Percentiles rank a stretch among this genome's conserved stretches.
phyloP scores from a whole-genome alignment of 345 rosid species.

The Pistacia integerrima region DNA sequence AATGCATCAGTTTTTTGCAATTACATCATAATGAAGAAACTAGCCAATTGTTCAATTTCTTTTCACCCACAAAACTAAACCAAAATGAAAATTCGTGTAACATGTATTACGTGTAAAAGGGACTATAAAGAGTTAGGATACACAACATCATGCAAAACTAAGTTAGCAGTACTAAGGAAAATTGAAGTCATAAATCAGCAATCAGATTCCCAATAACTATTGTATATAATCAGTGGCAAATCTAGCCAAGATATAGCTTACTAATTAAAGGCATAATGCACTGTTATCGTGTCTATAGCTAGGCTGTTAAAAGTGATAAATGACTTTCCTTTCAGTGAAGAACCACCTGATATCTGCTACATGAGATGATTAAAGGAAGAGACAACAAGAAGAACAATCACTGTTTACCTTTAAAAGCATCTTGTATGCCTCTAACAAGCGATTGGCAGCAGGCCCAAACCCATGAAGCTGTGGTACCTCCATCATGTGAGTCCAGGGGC shows the following conservation, averaged over 20 bases:
- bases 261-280: neutral
- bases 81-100: neutral
- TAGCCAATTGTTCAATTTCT: neutral
- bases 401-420: constrained; percentile 85
- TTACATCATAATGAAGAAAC: neutral
- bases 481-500: constrained; percentile 99
- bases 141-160: neutral
- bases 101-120: too few species aligned
- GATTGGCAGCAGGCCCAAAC: constrained; percentile 96
- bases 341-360: neutral
- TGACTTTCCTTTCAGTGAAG: neutral
- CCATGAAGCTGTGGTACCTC: constrained; percentile 99
- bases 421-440: constrained; percentile 95
- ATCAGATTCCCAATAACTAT: neutral
- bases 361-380: neutral
- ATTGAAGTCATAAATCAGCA: neutral
- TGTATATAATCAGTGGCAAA: neutral
- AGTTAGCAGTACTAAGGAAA: neutral
- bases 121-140: neutral
- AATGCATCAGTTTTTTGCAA: neutral
- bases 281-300: neutral
- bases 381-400: constrained; percentile 1
- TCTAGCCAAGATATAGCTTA: neutral
- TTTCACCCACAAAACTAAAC: neutral
- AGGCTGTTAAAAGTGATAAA: neutral